Conservation (phyloP, 345 rosid species). For the Salix koriyanagi region DNA sequence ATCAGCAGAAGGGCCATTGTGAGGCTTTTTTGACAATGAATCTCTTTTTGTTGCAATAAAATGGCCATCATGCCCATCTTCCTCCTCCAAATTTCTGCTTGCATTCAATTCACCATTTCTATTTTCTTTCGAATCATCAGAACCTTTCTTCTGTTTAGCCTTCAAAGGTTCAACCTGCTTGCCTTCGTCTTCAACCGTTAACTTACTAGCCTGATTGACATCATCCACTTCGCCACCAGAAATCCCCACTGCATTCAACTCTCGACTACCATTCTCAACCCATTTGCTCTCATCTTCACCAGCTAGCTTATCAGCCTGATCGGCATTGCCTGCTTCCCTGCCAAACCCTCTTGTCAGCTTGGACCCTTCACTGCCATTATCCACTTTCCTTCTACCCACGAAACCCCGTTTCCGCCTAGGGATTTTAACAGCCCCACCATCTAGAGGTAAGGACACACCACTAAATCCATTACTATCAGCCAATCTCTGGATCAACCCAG, state of each 20-base stretch:
- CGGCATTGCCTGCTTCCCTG: constrained; percentile 31
- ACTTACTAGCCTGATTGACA: constrained; percentile 34
- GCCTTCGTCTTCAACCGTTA: constrained; percentile 32
- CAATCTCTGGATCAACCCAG: constrained; percentile 35
- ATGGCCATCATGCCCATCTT: constrained; percentile 30
- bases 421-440: constrained; percentile 42
- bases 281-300: constrained; percentile 36
- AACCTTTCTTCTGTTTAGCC: constrained; percentile 33
- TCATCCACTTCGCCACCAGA: constrained; percentile 33
- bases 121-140: constrained; percentile 36
- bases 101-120: constrained; percentile 22
- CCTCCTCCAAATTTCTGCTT: constrained; percentile 36
- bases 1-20: not conserved
- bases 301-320: constrained; percentile 30
- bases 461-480: constrained; percentile 36
- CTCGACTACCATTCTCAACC: constrained; percentile 6
- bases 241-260: constrained; percentile 33
- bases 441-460: constrained; percentile 46
- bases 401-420: constrained; percentile 86
- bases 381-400: constrained; percentile 67
- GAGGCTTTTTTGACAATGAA: constrained; percentile 6
- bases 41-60: constrained; percentile 33
- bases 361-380: constrained; percentile 29
- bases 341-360: not conserved
- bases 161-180: constrained; percentile 30